Evolutionary conservation across 148 eudicot species (phyloP).

Genomic region (Persicaria tinctoria): DNA sequence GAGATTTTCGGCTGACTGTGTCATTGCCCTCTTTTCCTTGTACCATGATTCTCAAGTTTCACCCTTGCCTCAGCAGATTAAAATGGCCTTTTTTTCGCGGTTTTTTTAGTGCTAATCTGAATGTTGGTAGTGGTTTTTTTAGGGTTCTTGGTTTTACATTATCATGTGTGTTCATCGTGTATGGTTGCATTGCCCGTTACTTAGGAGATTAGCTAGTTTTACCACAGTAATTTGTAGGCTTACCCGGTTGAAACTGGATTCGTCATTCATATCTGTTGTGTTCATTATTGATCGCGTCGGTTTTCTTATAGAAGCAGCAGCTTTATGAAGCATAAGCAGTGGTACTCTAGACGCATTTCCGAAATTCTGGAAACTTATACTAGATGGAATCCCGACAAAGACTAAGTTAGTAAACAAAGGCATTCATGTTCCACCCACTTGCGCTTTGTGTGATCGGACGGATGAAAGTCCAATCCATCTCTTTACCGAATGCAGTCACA

Average conservation of each 20-base stretch:
- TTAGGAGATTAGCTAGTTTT: not conserved
- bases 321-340: not conserved
- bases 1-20: constrained; percentile 34
- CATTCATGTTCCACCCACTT: too few species aligned
- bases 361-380: too few species aligned
- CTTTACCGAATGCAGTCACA: too few species aligned
- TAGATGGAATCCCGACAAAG: too few species aligned
- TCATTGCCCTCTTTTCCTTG: not conserved
- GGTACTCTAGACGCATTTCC: not conserved
- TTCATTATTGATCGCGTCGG: not conserved
- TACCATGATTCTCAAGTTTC: not conserved
- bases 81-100: not conserved
- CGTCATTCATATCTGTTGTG: not conserved
- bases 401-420: too few species aligned
- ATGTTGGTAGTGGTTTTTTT: not conserved
- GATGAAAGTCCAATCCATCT: too few species aligned
- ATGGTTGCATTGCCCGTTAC: not conserved
- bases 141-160: not conserved
- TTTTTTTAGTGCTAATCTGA: not conserved
- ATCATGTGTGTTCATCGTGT: not conserved
- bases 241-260: not conserved
- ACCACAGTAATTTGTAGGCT: not conserved
- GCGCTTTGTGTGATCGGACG: too few species aligned
- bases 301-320: not conserved
- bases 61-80: too few species aligned